A percentile compares a stretch with the other conserved stretches of the same genome.
Conservation (phyloP, 2,329 filamentous ascomycete genomes). For the Ophiobolus disseminans region DNA sequence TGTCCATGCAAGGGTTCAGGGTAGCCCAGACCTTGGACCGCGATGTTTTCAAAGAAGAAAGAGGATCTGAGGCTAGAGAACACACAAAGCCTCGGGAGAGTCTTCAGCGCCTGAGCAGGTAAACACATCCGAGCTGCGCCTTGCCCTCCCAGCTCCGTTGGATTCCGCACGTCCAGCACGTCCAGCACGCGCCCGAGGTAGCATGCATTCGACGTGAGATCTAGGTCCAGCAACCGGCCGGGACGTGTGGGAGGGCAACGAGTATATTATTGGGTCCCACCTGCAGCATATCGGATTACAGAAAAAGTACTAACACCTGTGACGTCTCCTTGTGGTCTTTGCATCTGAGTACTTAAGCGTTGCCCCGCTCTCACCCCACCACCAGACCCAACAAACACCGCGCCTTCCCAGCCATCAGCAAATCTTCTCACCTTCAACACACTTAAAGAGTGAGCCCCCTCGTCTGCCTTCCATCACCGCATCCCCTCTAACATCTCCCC, state of each 20-base stretch:
- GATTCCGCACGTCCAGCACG: conserved; percentile 31
- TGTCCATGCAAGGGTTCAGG: conserved; percentile 24
- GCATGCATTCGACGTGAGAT: conserved; percentile 19
- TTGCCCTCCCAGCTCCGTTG: conserved; percentile 29
- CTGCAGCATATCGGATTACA: conserved; percentile 40
- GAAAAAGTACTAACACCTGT: conserved; percentile 37
- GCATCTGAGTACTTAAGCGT: conserved; percentile 24
- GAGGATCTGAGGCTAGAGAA: not conserved
- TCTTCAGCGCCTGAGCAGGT: conserved; percentile 18
- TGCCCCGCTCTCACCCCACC: conserved; percentile 41
- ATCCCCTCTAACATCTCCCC: conserved; percentile 20
- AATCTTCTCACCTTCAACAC: conserved; percentile 28
- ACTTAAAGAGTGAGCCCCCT: conserved; percentile 31
- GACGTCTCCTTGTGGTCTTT: conserved; percentile 29
- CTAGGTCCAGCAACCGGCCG: conserved; percentile 39
- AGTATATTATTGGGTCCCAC: conserved; percentile 39
- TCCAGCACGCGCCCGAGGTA: conserved; percentile 36
- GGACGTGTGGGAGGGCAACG: conserved; percentile 36
- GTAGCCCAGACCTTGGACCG: conserved; percentile 10
- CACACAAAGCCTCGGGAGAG: conserved; percentile 18
- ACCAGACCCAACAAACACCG: conserved; percentile 39
- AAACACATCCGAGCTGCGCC: conserved; percentile 15
- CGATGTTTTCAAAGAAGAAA: not conserved
- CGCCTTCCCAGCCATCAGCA: conserved; percentile 19
- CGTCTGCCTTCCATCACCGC: conserved; percentile 9